Percentiles rank a stretch among this genome's conserved stretches.
Conservation (phyloP, 106 monocot species). For the Dendrobium officinale region DNA sequence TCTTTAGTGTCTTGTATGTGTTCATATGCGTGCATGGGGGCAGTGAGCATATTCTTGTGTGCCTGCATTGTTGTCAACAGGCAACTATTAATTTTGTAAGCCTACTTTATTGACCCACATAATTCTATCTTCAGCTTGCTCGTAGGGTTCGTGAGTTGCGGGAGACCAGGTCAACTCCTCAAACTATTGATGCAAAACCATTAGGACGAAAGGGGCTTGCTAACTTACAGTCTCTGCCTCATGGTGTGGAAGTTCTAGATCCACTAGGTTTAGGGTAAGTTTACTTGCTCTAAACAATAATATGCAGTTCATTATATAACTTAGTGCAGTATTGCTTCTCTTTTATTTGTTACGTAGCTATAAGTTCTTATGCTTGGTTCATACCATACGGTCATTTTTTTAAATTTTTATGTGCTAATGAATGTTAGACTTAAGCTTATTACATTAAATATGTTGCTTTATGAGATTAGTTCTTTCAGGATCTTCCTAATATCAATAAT, state of each 20-base stretch:
- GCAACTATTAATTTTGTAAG: background rate
- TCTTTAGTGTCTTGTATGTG: background rate
- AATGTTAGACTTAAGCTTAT: background rate
- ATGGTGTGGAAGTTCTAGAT: constrained; percentile 92
- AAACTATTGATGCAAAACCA: constrained; percentile 46
- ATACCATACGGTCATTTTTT: background rate
- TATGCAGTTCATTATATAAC: background rate
- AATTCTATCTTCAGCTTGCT: constrained; percentile 58
- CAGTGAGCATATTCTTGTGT: background rate
- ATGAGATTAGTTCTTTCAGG: background rate
- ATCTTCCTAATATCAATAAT: background rate
- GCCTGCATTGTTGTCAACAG: background rate
- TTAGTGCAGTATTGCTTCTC: background rate
- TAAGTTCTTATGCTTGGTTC: background rate
- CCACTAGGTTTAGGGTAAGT: constrained; percentile 92
- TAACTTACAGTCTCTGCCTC: constrained; percentile 76
- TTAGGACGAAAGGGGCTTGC: constrained; percentile 62
- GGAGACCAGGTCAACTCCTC: constrained; percentile 71
- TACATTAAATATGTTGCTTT: background rate
- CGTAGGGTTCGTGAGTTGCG: constrained; percentile 96
- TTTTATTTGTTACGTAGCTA: background rate
- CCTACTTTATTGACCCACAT: background rate
- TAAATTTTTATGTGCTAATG: background rate
- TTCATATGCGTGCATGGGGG: background rate
- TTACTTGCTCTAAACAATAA: constrained; percentile 1